phyloP scores from a whole-genome alignment of 768 basidiomycete species.

The Pholiota microspora region DNA sequence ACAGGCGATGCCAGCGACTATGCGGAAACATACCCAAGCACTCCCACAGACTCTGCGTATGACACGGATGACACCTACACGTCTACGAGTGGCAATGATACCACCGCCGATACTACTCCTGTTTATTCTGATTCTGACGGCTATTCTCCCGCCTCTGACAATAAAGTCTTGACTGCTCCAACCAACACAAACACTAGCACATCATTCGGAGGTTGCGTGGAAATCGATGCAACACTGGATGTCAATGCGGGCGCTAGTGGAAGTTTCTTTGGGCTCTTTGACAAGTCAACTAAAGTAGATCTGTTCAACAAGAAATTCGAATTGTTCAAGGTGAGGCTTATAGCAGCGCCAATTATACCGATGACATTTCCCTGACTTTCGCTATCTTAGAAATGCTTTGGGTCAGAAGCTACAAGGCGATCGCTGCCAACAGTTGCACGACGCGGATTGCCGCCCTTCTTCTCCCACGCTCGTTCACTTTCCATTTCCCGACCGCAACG shows the following conservation, averaged over 20 bases:
- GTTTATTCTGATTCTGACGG: neutral
- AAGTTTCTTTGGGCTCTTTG: constrained; percentile 39
- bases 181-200: too few relatives aligned
- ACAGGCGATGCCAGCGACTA: neutral
- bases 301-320: constrained; percentile 37
- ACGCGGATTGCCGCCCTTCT: neutral
- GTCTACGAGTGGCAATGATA: too few relatives aligned
- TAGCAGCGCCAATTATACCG: neutral
- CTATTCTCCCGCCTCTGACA: neutral
- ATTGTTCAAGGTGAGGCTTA: constrained; percentile 32
- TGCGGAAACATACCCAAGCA: too few relatives aligned
- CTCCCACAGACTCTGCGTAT: too few relatives aligned
- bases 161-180: too few relatives aligned
- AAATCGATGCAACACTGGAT: constrained; percentile 30
- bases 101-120: too few relatives aligned
- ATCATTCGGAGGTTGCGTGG: constrained; percentile 30
- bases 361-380: neutral
- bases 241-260: constrained; percentile 40
- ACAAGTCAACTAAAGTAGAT: constrained; percentile 26
- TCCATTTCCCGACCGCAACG: neutral
- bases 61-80: too few relatives aligned
- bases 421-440: constrained; percentile 1
- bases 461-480: neutral
- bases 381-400: constrained; percentile 16
- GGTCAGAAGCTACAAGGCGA: constrained; percentile 6